phyloP scores from a whole-genome alignment of 768 basidiomycete genomes.

The Crassisporium funariophilum region DNA sequence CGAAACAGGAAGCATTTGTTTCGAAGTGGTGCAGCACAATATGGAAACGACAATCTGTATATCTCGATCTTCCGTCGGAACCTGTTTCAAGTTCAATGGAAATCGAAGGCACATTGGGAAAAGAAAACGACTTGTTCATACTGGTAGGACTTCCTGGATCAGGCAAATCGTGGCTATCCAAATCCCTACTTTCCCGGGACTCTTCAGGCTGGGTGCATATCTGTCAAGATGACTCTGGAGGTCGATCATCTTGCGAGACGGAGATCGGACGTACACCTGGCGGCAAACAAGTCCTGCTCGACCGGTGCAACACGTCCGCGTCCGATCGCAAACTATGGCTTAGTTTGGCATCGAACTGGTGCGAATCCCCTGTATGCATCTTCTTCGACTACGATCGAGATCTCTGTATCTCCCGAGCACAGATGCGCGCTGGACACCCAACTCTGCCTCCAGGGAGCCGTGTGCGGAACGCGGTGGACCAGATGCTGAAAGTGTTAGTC shows the following conservation, averaged over 20 bases:
- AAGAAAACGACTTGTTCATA: slow-evolving; percentile 45
- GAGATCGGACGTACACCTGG: slow-evolving; percentile 44
- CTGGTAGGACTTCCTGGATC: slow-evolving; percentile 66
- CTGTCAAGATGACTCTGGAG: slow-evolving; percentile 60
- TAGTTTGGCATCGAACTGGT: slow-evolving; percentile 50
- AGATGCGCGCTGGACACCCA: slow-evolving; percentile 58
- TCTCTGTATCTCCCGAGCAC: slow-evolving; percentile 56
- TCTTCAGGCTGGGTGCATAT: slow-evolving; percentile 45
- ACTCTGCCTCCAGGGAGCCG: slow-evolving; percentile 57
- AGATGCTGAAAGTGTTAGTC: slow-evolving; percentile 50
- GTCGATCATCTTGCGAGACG: slow-evolving; percentile 49
- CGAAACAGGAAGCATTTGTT: slow-evolving; percentile 58
- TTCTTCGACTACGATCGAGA: slow-evolving; percentile 56
- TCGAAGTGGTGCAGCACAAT: slow-evolving; percentile 58
- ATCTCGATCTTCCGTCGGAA: slow-evolving; percentile 52
- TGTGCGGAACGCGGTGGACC: slow-evolving; percentile 55
- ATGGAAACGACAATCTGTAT: slow-evolving; percentile 57
- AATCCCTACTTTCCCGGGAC: slow-evolving; percentile 47
- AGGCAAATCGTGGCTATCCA: slow-evolving; percentile 59
- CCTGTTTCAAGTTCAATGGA: slow-evolving; percentile 49
- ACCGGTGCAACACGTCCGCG: slow-evolving; percentile 55
- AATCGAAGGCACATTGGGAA: slow-evolving; percentile 40
- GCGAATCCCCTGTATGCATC: slow-evolving; percentile 45
- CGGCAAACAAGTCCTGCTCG: slow-evolving; percentile 48
- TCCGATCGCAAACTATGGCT: slow-evolving; percentile 54